phyloP scores from a whole-genome alignment of 2,329 filamentous ascomycete genomes.

The Paecilomyces sp. region DNA sequence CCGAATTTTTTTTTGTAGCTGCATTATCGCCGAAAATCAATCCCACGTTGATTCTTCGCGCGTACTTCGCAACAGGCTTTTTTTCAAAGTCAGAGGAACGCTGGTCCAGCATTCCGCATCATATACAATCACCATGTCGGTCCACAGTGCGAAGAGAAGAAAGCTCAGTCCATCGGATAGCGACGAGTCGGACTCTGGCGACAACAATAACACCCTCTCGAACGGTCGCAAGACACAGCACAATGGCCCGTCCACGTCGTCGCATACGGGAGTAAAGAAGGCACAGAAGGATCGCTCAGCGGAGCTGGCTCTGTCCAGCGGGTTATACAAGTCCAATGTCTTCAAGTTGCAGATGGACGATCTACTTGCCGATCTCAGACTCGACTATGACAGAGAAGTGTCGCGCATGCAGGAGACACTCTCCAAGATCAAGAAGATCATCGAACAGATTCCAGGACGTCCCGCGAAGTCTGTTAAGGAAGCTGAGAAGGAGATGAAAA shows the following conservation, averaged over 20 bases:
- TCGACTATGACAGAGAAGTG: slow-evolving; percentile 52
- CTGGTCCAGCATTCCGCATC: not conserved
- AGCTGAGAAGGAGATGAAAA: slow-evolving; percentile 61
- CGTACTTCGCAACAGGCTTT: not conserved
- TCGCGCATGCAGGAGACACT: slow-evolving; percentile 47
- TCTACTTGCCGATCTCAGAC: slow-evolving; percentile 50
- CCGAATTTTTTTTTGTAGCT: not conserved
- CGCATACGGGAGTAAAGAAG: slow-evolving; percentile 10
- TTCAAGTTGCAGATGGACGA: slow-evolving; percentile 64
- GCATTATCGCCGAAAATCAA: not conserved
- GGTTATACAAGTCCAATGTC: slow-evolving; percentile 58
- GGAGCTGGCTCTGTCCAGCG: slow-evolving; percentile 34
- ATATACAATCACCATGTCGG: slow-evolving; percentile 18
- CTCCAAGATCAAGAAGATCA: slow-evolving; percentile 47
- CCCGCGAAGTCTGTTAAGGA: slow-evolving; percentile 51
- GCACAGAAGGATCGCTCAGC: slow-evolving; percentile 20
- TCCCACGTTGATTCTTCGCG: not conserved
- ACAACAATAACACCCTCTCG: slow-evolving; percentile 26
- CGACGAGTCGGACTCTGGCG: slow-evolving; percentile 6
- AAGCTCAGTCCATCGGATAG: slow-evolving; percentile 35
- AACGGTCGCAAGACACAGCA: slow-evolving; percentile 11
- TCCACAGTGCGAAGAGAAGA: slow-evolving; percentile 37
- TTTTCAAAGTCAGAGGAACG: not conserved
- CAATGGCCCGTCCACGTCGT: slow-evolving; percentile 14
- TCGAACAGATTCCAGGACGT: slow-evolving; percentile 50